These are phyloP conservation scores for Larix sibirica DNA, from an alignment of 83 land plant genomes.

Conservation along the genomic window DNA sequence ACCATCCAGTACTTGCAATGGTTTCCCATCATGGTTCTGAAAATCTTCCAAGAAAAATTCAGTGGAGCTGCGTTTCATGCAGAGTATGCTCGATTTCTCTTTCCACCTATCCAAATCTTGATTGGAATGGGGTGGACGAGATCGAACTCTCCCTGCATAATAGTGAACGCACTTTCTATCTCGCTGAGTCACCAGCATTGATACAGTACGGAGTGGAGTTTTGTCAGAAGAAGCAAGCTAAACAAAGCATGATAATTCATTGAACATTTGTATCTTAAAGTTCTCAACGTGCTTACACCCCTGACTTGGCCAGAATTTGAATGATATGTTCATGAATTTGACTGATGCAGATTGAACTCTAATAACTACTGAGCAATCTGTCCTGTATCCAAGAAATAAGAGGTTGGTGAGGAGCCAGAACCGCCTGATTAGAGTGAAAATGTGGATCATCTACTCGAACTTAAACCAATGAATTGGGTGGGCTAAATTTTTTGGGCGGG, in stretches of 20 bases:
- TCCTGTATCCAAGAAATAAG: background rate
- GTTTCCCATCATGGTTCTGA: background rate
- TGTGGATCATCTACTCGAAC: too few species aligned
- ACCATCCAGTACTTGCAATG: constrained; percentile 10
- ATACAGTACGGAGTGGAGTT: background rate
- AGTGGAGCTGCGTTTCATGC: background rate
- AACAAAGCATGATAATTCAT: background rate
- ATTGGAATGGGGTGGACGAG: background rate
- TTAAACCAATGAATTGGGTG: too few species aligned
- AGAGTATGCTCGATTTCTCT: background rate
- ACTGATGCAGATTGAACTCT: background rate
- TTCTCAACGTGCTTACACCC: background rate
- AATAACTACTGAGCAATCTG: background rate
- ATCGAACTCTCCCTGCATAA: background rate
- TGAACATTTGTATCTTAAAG: background rate
- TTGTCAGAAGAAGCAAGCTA: background rate
- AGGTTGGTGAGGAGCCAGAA: background rate
- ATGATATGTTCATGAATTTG: background rate
- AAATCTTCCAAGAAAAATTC: background rate
- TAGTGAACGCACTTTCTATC: background rate
- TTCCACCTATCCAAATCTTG: background rate
- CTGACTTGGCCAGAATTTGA: background rate
- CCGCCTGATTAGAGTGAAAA: too few species aligned
- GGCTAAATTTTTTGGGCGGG: too few species aligned
- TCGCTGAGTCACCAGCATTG: background rate